Evolutionary conservation across 2,329 filamentous ascomycete genomes (phyloP), one percentile per base, ranked within the genome.

Genomic region (Macrophomina tecta): DNA sequence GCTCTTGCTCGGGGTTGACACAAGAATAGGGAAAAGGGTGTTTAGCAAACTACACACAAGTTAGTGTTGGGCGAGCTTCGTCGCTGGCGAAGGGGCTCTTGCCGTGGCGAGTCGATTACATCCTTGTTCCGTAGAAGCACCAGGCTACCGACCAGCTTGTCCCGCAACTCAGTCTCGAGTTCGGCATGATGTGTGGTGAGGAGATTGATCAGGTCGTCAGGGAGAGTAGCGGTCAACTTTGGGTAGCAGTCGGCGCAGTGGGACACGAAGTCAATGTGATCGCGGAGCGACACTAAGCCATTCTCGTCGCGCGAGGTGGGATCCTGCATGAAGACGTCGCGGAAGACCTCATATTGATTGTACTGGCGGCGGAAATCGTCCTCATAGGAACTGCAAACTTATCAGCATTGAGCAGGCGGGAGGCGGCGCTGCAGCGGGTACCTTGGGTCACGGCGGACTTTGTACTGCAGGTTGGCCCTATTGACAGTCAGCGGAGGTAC

Each of bases 231-330:
- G 1, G 93, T 94, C 69, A 94, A 86, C 67, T 90, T 87, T 61
- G 92, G 93, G 79, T 97, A 99, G 82, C 93, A 96, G 76, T 97
- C 94, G 76, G 94, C 91, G 69, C 96, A 91, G 80, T 99, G 95
- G 23, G 94, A 90, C 72, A 98, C 90, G 73, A 99, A 91, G 75
- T 98, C 94, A 73, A 99, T 91, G 72, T 97, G 86, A 75, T 98
- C 94, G 73, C 91, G 90, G 73, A 99, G 91, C 12, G 92, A 93
- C 65, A 95, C 89, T 67, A 94, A 84, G 55, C 92, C 92, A 53
- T 90, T 90, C 73, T 90, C 87, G 65, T 92, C 91, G 62, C 91
- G 90, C 9, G 90, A 90, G 14, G 89, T 85, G 5, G 95, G 95
- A 56, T 92, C 91, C 49, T 91, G 87, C 74, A 97, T 86, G 81